Conservation (phyloP, 179 eudicot genomes). For the Drosera spatulata region DNA sequence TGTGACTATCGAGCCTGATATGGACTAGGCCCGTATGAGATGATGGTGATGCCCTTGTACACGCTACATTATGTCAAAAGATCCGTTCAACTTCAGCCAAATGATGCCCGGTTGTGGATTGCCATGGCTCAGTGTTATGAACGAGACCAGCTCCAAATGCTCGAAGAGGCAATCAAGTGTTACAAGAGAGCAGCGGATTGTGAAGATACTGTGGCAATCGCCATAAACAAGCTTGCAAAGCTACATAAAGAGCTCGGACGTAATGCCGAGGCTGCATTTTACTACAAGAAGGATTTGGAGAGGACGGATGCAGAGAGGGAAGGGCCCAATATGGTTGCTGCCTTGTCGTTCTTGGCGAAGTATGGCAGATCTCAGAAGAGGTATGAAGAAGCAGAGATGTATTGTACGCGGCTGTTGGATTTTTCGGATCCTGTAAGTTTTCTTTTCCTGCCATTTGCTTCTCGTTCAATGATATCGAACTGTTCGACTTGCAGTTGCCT, state of each 20-base stretch:
- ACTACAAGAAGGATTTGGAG: conserved; percentile 84
- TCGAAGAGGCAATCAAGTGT: conserved; percentile 90
- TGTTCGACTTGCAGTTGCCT: neutral
- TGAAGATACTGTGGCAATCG: conserved; percentile 90
- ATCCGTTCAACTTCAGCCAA: conserved; percentile 81
- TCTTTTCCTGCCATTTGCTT: conserved; percentile 1
- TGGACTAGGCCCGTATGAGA: conserved; percentile 97
- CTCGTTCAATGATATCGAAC: neutral
- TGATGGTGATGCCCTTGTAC: conserved; percentile 92
- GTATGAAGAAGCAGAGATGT: conserved; percentile 85
- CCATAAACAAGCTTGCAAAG: conserved; percentile 79
- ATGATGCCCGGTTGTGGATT: conserved; percentile 81
- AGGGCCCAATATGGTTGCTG: conserved; percentile 80
- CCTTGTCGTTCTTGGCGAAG: conserved; percentile 60
- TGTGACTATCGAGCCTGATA: conserved; percentile 97
- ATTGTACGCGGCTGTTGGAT: conserved; percentile 82
- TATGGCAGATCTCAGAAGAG: conserved; percentile 55
- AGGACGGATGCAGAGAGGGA: conserved; percentile 77
- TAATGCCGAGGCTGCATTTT: conserved; percentile 78
- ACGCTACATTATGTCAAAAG: conserved; percentile 80
- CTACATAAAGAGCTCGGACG: conserved; percentile 64
- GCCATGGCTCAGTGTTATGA: conserved; percentile 98
- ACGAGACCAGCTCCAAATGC: conserved; percentile 80
- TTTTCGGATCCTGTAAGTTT: conserved; percentile 56
- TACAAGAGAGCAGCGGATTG: conserved; percentile 73